These are phyloP conservation scores for Phenoliferia sp. DNA, from an alignment of 1,284 basidiomycete genomes.

Conservation along the genomic window DNA sequence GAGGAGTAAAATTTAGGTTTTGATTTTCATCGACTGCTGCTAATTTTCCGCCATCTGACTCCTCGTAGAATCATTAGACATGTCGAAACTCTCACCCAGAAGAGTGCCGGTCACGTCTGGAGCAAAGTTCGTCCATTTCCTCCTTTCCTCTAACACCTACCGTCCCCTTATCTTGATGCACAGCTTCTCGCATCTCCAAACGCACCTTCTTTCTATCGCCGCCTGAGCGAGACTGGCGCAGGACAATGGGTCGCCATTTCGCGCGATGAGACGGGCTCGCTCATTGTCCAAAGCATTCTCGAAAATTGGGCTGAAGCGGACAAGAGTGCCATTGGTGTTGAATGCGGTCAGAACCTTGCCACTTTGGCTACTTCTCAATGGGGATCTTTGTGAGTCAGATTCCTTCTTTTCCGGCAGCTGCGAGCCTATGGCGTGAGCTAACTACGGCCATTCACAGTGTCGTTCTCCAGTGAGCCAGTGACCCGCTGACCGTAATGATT, in stretches of 20 bases:
- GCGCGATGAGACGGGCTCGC: slow-evolving; percentile 18
- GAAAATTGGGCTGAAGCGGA: slow-evolving; percentile 20
- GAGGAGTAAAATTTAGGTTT: slow-evolving; percentile 10
- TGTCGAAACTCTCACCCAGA: slow-evolving; percentile 10
- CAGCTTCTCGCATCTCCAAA: slow-evolving; percentile 15
- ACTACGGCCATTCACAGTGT: neutral
- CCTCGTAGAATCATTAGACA: slow-evolving; percentile 12
- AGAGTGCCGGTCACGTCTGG: slow-evolving; percentile 19
- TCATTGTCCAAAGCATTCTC: slow-evolving; percentile 25
- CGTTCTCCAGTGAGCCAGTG: neutral
- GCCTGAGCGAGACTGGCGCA: slow-evolving; percentile 13
- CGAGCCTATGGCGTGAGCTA: neutral
- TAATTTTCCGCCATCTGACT: neutral
- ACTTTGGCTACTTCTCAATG: slow-evolving; percentile 8
- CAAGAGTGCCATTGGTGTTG: slow-evolving; percentile 10
- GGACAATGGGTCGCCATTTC: slow-evolving; percentile 13
- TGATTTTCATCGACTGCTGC: neutral
- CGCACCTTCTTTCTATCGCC: slow-evolving; percentile 15
- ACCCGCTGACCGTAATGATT: too few relatives aligned
- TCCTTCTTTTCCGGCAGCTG: neutral
- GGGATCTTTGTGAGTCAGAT: slow-evolving; percentile 15
- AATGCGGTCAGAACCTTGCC: slow-evolving; percentile 6
- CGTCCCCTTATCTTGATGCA: neutral
- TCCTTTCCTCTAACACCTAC: neutral
- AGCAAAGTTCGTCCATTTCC: slow-evolving; percentile 8